Percentiles rank a stretch among this genome's conserved stretches.
Conservation (phyloP, 495 filamentous ascomycete species). For the Tetracladium marchalianum region DNA sequence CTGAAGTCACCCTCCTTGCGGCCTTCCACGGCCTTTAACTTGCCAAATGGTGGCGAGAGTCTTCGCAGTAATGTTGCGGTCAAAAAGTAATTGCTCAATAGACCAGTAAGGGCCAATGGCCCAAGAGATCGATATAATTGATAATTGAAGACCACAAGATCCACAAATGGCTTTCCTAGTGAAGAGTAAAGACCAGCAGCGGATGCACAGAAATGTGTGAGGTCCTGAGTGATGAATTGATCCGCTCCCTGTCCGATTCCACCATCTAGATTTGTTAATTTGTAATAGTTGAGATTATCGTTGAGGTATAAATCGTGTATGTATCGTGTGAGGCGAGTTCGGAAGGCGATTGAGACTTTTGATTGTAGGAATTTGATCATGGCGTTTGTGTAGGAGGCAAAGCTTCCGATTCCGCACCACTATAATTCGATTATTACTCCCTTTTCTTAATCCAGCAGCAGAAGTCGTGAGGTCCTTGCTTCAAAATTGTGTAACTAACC, state of each 20-base stretch:
- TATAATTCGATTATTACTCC: constrained; percentile 13
- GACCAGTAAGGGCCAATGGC: constrained; percentile 74
- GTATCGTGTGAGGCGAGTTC: constrained; percentile 89
- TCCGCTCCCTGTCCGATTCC: constrained; percentile 86
- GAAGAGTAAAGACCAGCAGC: constrained; percentile 94
- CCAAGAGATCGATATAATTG: constrained; percentile 90
- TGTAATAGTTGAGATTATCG: constrained; percentile 91
- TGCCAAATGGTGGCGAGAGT: constrained; percentile 90
- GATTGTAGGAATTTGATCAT: constrained; percentile 98
- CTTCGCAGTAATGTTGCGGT: constrained; percentile 80
- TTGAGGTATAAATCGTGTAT: constrained; percentile 97
- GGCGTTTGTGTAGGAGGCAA: constrained; percentile 87
- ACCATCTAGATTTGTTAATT: constrained; percentile 86
- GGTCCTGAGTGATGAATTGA: constrained; percentile 96
- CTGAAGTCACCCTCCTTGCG: constrained; percentile 91
- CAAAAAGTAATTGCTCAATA: constrained; percentile 83
- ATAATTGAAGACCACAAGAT: constrained; percentile 94
- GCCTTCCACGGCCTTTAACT: constrained; percentile 89
- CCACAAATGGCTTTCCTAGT: constrained; percentile 90
- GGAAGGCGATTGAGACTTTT: constrained; percentile 97
- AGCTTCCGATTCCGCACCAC: constrained; percentile 50
- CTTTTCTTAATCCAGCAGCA: background rate
- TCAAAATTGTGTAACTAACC: constrained; percentile 19
- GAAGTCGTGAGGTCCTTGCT: constrained; percentile 4
- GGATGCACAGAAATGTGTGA: constrained; percentile 86